Conservation (phyloP, 2,329 filamentous ascomycete genomes). For the Cylindrodendrum hubeiense region DNA sequence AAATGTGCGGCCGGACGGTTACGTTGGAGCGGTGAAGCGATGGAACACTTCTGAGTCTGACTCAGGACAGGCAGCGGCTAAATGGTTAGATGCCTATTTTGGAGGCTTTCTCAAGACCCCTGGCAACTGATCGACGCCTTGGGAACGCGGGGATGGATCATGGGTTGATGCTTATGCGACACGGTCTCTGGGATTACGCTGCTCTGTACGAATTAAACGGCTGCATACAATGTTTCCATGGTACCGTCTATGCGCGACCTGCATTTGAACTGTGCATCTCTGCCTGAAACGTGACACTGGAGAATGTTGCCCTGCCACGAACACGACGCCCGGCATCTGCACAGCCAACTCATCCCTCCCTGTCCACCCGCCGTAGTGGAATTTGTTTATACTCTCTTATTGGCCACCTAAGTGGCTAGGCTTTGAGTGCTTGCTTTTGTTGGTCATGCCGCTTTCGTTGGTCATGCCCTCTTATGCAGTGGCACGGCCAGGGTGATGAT, state of each 20-base stretch:
- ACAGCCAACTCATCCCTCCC: neutral
- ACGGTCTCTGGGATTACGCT: neutral
- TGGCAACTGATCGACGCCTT: neutral
- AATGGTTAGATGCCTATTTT: constrained; percentile 29
- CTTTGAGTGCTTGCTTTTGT: too few species aligned
- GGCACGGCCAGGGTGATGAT: too few species aligned
- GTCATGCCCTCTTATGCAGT: too few species aligned
- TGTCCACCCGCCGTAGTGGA: neutral
- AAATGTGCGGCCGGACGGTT: constrained; percentile 37
- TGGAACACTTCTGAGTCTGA: constrained; percentile 12
- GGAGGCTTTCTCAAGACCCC: constrained; percentile 25
- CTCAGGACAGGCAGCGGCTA: constrained; percentile 23
- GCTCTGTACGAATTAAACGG: neutral
- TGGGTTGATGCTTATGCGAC: neutral
- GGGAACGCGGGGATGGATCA: neutral
- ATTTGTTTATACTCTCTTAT: neutral
- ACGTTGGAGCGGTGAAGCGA: constrained; percentile 37
- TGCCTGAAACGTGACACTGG: neutral
- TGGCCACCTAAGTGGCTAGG: too few species aligned
- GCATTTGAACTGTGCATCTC: neutral
- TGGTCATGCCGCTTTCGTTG: too few species aligned
- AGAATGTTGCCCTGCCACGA: neutral
- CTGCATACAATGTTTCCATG: neutral
- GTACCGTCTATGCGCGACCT: neutral
- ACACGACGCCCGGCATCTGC: neutral